These are phyloP conservation scores for thale cress (Arabidopsis thaliana) DNA, from an alignment of 345 rosid species.

Conservation along the genomic window DNA sequence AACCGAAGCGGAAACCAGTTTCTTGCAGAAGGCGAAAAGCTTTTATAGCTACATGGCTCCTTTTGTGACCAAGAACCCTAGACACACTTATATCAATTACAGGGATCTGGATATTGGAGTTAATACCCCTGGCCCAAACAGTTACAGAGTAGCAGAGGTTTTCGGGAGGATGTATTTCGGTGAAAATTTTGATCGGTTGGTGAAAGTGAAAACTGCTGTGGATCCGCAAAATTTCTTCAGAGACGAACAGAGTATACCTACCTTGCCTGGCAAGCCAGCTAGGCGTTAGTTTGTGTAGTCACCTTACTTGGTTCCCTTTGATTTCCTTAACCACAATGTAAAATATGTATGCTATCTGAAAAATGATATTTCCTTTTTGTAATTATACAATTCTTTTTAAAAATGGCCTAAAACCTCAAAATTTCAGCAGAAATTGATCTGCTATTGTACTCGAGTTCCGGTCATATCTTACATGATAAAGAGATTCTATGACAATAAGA, in stretches of 20 bases:
- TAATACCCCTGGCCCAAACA: conserved; percentile 35
- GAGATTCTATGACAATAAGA: conserved; percentile 9
- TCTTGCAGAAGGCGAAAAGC: conserved; percentile 34
- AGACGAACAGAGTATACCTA: conserved; percentile 64
- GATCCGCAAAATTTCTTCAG: conserved; percentile 63
- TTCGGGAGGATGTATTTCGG: conserved; percentile 64
- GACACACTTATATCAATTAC: conserved; percentile 60
- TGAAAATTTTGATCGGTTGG: conserved; percentile 60
- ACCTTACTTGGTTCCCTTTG: background rate
- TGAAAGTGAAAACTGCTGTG: conserved; percentile 53
- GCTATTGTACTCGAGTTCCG: background rate
- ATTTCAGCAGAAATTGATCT: conserved; percentile 4
- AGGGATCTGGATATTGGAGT: conserved; percentile 67
- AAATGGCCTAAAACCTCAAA: background rate
- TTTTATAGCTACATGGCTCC: conserved; percentile 66
- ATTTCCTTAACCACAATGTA: background rate
- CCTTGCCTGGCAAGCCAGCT: conserved; percentile 28
- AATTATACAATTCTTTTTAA: conserved; percentile 14
- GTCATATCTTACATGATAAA: conserved; percentile 4
- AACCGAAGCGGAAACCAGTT: conserved; percentile 33
- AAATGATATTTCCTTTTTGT: background rate
- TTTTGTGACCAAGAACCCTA: conserved; percentile 69
- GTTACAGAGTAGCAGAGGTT: conserved; percentile 51
- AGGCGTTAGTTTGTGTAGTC: conserved; percentile 16
- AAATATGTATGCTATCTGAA: background rate